Evolutionary conservation across 441 rosid genomes (phyloP), one percentile per base, ranked within the genome.

Genomic region (Populus tomentosa): DNA sequence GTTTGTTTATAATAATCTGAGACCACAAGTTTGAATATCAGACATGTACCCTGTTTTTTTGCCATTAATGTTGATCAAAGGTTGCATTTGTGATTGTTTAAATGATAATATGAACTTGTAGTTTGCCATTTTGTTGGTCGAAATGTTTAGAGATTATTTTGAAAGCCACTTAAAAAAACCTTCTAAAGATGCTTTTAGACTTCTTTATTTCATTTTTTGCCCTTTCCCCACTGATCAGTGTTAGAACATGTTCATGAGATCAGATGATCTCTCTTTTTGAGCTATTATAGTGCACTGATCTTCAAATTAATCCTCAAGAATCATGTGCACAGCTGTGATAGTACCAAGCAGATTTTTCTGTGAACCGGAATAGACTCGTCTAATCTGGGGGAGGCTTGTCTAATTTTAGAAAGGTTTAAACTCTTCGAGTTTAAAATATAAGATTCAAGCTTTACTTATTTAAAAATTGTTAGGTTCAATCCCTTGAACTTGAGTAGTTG

Each of bases 1-100:
- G 28, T 50, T 75, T 59, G 33, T 35, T 61, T 23, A 20, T 75
- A 56, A 59, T 53, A 42, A 38, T 74, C 46, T 73, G 53, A 71
- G 68, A 67, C 65, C 32, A 18, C 70, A 69, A 11, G 33, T 73
- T 61, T 50, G 74, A 80, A 75, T 69, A 72, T 62, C 33, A 53
- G 71, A 79, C 20, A 32, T 70, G 26, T 30, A 74, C 4, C 40
- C 10, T 77, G 9, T 77, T 32, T 69, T 69, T 7, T 21, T 36
- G 26, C 23, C 53, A 2, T 13, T 32, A 67, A 11, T 46, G 23
- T 46, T 73, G 63, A 23, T 35, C 38, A 74, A 67, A 79, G 76
- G 36, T 35, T 71, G 56, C 28, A 24, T 76, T 42, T 30, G 33
- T 33, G 21, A 33, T 10, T 69, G 72, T 75, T 75, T 62, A 28